phyloP scores from a whole-genome alignment of 345 rosid species.

The Conringia planisiliqua region DNA sequence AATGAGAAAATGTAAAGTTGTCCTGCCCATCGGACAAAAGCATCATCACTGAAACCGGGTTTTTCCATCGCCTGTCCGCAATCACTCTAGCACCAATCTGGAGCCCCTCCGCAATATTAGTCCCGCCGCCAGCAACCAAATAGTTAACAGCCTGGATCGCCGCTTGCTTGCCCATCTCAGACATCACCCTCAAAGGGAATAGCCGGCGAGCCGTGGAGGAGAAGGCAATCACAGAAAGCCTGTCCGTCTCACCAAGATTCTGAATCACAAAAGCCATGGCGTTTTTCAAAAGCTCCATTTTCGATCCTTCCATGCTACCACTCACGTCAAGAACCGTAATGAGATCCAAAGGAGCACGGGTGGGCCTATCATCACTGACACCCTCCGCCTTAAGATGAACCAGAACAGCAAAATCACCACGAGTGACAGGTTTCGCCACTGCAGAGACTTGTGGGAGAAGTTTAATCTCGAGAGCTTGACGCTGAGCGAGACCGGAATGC shows the following conservation, averaged over 20 bases:
- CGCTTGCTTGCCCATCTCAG: slow-evolving; percentile 62
- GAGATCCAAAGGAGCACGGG: slow-evolving; percentile 84
- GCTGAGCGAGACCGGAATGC: slow-evolving; percentile 30
- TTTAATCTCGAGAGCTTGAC: slow-evolving; percentile 22
- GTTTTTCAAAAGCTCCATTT: slow-evolving; percentile 72
- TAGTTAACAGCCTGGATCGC: slow-evolving; percentile 77
- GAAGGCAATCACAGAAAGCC: slow-evolving; percentile 87
- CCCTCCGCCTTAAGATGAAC: slow-evolving; percentile 79
- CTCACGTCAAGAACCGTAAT: slow-evolving; percentile 93
- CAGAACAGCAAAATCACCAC: slow-evolving; percentile 61
- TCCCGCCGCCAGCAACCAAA: slow-evolving; percentile 71
- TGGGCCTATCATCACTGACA: slow-evolving; percentile 21
- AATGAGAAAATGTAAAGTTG: slow-evolving; percentile 47
- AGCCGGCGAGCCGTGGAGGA: slow-evolving; percentile 75
- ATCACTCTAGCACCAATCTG: slow-evolving; percentile 76
- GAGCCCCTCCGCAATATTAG: slow-evolving; percentile 88
- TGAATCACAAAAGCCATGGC: slow-evolving; percentile 91
- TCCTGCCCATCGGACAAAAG: slow-evolving; percentile 91
- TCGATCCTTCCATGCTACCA: slow-evolving; percentile 91
- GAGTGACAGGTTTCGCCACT: slow-evolving; percentile 39
- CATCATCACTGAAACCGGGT: slow-evolving; percentile 76
- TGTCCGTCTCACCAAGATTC: slow-evolving; percentile 77
- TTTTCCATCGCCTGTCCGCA: slow-evolving; percentile 67
- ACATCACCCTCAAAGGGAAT: slow-evolving; percentile 72
- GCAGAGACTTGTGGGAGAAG: slow-evolving; percentile 43